Evolutionary conservation across 140 eudicot species (phyloP).

Genomic region (Erigeron philadelphicus): DNA sequence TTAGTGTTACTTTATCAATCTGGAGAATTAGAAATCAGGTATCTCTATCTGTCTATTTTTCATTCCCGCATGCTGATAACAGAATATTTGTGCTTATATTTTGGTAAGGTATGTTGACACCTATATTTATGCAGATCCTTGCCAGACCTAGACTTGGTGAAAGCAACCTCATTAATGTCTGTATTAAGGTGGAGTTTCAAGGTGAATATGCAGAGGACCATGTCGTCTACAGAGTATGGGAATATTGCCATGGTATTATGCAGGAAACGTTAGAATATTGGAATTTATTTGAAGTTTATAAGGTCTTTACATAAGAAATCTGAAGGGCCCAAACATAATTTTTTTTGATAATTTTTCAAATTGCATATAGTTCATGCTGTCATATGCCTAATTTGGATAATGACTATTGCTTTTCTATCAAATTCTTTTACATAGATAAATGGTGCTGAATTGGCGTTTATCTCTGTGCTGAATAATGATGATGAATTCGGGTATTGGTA

Average conservation of each 20-base stretch:
- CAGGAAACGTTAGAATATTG: conserved; percentile 11
- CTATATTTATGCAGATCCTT: conserved; percentile 55
- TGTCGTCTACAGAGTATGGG: conserved; percentile 62
- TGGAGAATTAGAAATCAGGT: conserved; percentile 85
- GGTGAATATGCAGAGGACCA: conserved; percentile 65
- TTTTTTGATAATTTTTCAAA: neutral
- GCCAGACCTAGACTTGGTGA: conserved; percentile 70
- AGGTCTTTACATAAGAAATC: neutral
- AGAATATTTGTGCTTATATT: neutral
- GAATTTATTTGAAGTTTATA: neutral
- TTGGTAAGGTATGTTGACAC: conserved; percentile 17
- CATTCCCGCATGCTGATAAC: conserved; percentile 8
- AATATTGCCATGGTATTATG: conserved; percentile 60
- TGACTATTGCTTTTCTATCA: neutral
- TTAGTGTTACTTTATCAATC: conserved; percentile 59
- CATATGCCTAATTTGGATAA: neutral
- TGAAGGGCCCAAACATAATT: neutral
- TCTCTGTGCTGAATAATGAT: conserved; percentile 48
- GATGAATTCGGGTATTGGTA: conserved; percentile 52
- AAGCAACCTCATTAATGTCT: conserved; percentile 53
- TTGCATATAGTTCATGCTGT: neutral
- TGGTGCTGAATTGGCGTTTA: conserved; percentile 72
- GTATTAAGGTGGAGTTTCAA: conserved; percentile 77
- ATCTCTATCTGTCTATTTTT: conserved; percentile 8
- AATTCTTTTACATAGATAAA: conserved; percentile 43